Evolutionary conservation across 2,329 filamentous ascomycete species (phyloP).

Genomic region (Penicillium occitanis): DNA sequence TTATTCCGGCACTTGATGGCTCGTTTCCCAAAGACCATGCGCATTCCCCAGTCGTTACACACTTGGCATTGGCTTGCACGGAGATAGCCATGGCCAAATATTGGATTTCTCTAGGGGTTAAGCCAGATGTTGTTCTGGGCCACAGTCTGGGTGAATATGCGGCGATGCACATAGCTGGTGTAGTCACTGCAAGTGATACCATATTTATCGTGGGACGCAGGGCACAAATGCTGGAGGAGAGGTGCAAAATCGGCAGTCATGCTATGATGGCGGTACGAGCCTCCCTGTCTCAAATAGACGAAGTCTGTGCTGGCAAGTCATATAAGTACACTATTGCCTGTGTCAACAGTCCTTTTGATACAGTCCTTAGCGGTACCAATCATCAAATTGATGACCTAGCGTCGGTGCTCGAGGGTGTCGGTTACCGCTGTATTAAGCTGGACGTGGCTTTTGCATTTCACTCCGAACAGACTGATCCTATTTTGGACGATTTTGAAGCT

Average conservation of each 20-base stretch:
- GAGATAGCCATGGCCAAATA: conserved; percentile 44
- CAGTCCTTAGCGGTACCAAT: conserved; percentile 64
- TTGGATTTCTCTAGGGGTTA: conserved; percentile 34
- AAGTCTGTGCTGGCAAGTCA: conserved; percentile 43
- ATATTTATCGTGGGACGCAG: conserved; percentile 69
- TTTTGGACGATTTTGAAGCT: conserved; percentile 60
- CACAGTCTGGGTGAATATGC: conserved; percentile 45
- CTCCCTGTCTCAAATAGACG: conserved; percentile 44
- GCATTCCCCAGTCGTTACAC: conserved; percentile 31
- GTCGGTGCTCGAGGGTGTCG: conserved; percentile 46
- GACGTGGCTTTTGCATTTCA: conserved; percentile 67
- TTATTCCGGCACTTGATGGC: conserved; percentile 30
- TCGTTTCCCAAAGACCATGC: conserved; percentile 7
- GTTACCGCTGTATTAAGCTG: conserved; percentile 62
- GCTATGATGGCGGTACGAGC: conserved; percentile 60
- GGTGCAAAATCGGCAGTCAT: conserved; percentile 67
- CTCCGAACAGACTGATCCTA: conserved; percentile 63
- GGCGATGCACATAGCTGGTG: conserved; percentile 37
- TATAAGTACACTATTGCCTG: conserved; percentile 61
- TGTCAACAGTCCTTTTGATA: conserved; percentile 73
- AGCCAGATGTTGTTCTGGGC: conserved; percentile 29
- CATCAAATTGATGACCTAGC: conserved; percentile 58
- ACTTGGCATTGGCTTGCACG: conserved; percentile 42
- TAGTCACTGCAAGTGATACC: conserved; percentile 37
- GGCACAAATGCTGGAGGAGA: conserved; percentile 63